Base-by-base conservation (phyloP, 768 basidiomycete genomes). In the Podaxis sp. region DNA sequence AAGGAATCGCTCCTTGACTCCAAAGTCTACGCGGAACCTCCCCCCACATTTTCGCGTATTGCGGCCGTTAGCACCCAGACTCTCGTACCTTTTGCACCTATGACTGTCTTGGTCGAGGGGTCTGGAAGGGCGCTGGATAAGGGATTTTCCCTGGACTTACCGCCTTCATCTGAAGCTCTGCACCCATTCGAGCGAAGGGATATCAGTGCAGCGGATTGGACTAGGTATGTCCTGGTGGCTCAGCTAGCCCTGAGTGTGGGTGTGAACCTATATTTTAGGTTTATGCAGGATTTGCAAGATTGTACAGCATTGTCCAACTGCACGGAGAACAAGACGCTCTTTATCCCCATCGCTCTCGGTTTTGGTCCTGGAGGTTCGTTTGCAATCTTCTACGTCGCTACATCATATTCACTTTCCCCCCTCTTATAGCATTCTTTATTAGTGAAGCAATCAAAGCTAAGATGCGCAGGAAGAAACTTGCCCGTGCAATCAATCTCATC, bases 41-140 rank as follows among this genome's bases (percentile, higher is more conserved):
- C 59, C 8, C 4, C 40, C 46, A 51, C 59, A 17, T 60, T 60
- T 38, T 54, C 51, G 26, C 59, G 59, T 13, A 26, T 44, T 13
- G 20, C 59, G 28, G n/a, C 20, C 22, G 30, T 60, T 26, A 26
- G 36, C 13, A 28, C 28, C 12, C 40, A 26, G 38, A 26, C n/a
- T n/a, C 15, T 41, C 2, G 7, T 20, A 6, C 46, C 54, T 10
- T 62, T 62, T 15, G 28, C 24, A 17, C 46, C 49, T 48, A 49
- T 62, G 30, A 41, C 24, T 3, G 41, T 60, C 24, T 7, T n/a
- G 10, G 40, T 60, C 5, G 40, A 41, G 40, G 59, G 59, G 12
- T 60, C 59, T n/a, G 59, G 51, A 8, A 52, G 37, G 51, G 48
- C 61, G 2, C 41, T 62, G 26, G 61, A 62, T 28, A 62, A 62